Base-by-base conservation (phyloP, 805 yeast species). In the Metschnikowia lunata region DNA sequence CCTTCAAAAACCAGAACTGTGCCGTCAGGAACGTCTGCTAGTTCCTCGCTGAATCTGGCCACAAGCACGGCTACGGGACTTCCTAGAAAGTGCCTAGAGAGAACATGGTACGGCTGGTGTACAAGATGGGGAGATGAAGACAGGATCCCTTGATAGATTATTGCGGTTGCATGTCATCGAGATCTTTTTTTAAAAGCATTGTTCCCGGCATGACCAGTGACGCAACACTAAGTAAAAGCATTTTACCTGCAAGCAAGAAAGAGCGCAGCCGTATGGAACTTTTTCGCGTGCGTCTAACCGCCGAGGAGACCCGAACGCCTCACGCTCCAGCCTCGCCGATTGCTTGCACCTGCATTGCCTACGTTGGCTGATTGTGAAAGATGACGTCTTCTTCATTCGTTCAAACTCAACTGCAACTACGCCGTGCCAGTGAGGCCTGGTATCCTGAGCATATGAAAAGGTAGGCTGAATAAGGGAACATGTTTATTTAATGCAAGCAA, bases 31-130 rank as follows among this genome's bases (percentile, higher is more conserved):
- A 18, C 23, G 23, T 7, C 36, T 34, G 23, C 23, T 3, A 18
- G 23, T 18, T 18, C 48, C 15, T 33, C 48, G 11, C 35, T 37
- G 14, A 43, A 34, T 14, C 8, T 37, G 9, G 14, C 37, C 14
- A 15, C 39, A 26, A 32, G 48, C n/a, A 40, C 52, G 9, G 30
- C 48, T 15, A 40, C 55, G 3, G 65, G 59, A 6, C 53, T 54
- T 10, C 76, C 75, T 2, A 63, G 67, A 43, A 74, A 72, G 50
- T 80, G 85, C 56, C 54, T 79, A 34, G 66, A 75, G 49, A 59
- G 83, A 45, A 76, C 82, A 1, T 80, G 85, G 90, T 83, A 82
- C 57, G 88, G 90, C 7, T 75, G 79, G 66, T 80, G 85, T 52
- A 46, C 58, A 15, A 66, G 75, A 55, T 80, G 74, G 74, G 72